Percentiles rank a stretch among this genome's conserved stretches.
phyloP scores from a whole-genome alignment of 345 rosid species.

The Euclidium syriacum region DNA sequence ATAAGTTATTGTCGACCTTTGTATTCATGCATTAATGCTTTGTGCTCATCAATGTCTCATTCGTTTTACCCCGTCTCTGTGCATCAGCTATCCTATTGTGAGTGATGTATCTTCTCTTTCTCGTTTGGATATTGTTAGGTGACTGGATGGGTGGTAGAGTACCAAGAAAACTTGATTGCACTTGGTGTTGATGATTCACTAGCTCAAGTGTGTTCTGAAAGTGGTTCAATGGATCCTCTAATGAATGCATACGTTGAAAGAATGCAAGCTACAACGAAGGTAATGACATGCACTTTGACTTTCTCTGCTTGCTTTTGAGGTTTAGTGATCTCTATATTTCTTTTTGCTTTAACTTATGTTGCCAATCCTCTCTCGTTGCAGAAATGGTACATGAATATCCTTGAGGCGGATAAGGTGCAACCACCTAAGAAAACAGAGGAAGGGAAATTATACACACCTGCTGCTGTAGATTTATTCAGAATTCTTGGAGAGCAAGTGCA shows the following conservation, averaged over 20 bases:
- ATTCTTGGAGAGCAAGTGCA: conserved; percentile 99
- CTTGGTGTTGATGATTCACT: conserved; percentile 99
- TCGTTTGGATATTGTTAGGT: conserved; percentile 49
- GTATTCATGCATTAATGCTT: background rate
- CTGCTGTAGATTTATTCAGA: conserved; percentile 99
- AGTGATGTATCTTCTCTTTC: conserved; percentile 25
- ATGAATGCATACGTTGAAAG: conserved; percentile 98
- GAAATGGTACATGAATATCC: conserved; percentile 98
- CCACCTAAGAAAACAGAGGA: conserved; percentile 98
- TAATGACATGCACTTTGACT: conserved; percentile 27
- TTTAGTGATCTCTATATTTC: background rate
- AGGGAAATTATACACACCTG: conserved; percentile 97
- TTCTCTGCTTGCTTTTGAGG: background rate
- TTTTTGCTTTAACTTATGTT: conserved; percentile 1
- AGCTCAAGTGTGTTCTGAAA: conserved; percentile 99
- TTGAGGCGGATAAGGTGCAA: conserved; percentile 94
- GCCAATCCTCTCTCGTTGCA: conserved; percentile 30
- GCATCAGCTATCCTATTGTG: conserved; percentile 13
- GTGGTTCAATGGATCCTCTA: conserved; percentile 99
- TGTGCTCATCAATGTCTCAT: conserved; percentile 7
- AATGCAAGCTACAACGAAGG: conserved; percentile 99
- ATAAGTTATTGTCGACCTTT: background rate
- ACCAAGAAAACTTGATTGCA: conserved; percentile 91
- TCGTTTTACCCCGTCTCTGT: conserved; percentile 4
- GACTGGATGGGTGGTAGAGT: conserved; percentile 99